Percentiles rank a stretch among this genome's conserved stretches.
Conservation (phyloP, 2,329 filamentous ascomycete species). For the Nothopassalora personata region DNA sequence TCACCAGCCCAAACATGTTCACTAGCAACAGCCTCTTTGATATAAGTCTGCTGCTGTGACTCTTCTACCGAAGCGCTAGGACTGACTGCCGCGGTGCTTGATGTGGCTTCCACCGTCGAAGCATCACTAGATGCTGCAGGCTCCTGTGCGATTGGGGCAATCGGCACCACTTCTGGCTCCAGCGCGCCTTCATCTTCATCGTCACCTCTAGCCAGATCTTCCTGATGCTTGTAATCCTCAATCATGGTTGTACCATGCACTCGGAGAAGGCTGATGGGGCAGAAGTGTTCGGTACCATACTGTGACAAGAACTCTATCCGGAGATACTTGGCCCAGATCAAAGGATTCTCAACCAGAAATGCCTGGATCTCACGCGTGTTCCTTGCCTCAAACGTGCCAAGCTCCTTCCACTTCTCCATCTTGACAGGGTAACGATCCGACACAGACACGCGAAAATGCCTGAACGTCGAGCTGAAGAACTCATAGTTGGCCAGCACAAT, state of each 20-base stretch:
- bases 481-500: constrained; percentile 97
- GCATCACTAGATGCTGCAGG: constrained; percentile 10
- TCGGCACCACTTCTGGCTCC: constrained; percentile 15
- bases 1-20: not conserved
- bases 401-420: constrained; percentile 79
- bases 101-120: not conserved
- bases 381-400: constrained; percentile 83
- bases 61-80: not conserved
- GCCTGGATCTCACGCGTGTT: constrained; percentile 93
- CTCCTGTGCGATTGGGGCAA: constrained; percentile 11
- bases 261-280: constrained; percentile 80
- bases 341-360: constrained; percentile 86
- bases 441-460: constrained; percentile 83
- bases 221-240: constrained; percentile 86
- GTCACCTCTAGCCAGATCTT: constrained; percentile 59
- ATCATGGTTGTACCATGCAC: constrained; percentile 93
- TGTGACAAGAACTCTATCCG: constrained; percentile 88
- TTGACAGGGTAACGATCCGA: constrained; percentile 94
- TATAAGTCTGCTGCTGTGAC: not conserved
- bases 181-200: constrained; percentile 43
- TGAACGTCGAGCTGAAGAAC: constrained; percentile 97
- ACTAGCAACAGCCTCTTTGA: not conserved
- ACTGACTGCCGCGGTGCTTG: not conserved
- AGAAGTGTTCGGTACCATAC: constrained; percentile 96
- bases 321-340: constrained; percentile 93